phyloP scores from a whole-genome alignment of 352 stramenopile genomes.

The Phytophthora parvispora region DNA sequence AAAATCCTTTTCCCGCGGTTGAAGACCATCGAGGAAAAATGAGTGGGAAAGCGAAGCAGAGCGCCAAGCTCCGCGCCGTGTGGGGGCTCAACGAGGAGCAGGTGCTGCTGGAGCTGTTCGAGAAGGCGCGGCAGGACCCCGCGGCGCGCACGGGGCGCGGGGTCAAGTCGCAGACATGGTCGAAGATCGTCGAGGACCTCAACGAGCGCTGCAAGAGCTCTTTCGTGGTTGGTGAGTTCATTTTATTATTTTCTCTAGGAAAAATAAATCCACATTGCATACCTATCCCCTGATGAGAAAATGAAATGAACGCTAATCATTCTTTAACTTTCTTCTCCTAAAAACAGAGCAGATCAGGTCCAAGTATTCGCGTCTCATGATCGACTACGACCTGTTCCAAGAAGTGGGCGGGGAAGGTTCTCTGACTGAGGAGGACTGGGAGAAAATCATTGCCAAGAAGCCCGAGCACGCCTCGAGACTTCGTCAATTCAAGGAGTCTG shows the following conservation, averaged over 20 bases:
- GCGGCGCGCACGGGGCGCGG: conserved; percentile 24
- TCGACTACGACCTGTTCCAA: conserved; percentile 44
- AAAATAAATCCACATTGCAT: neutral
- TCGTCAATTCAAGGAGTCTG: conserved; percentile 38
- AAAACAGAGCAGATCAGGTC: conserved; percentile 48
- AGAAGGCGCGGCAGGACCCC: conserved; percentile 39
- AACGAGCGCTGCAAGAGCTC: conserved; percentile 31
- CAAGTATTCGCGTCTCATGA: conserved; percentile 43
- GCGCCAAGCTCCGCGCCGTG: conserved; percentile 22
- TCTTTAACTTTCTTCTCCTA: neutral
- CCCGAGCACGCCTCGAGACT: conserved; percentile 32
- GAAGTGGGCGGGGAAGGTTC: conserved; percentile 17
- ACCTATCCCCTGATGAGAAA: neutral
- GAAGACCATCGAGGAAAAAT: conserved; percentile 25
- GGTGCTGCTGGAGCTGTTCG: conserved; percentile 44
- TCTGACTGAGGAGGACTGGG: conserved; percentile 26
- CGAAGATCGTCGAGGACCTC: conserved; percentile 30
- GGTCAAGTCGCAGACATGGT: conserved; percentile 27
- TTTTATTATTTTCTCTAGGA: neutral
- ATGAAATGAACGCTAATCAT: neutral
- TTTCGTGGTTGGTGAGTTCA: conserved; percentile 38
- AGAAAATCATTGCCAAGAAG: conserved; percentile 18
- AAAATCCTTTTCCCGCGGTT: conserved; percentile 10
- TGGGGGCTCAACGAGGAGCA: conserved; percentile 32
- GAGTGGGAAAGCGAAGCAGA: conserved; percentile 18